Conservation (phyloP, 345 rosid genomes). For the Laguncularia racemosa region DNA sequence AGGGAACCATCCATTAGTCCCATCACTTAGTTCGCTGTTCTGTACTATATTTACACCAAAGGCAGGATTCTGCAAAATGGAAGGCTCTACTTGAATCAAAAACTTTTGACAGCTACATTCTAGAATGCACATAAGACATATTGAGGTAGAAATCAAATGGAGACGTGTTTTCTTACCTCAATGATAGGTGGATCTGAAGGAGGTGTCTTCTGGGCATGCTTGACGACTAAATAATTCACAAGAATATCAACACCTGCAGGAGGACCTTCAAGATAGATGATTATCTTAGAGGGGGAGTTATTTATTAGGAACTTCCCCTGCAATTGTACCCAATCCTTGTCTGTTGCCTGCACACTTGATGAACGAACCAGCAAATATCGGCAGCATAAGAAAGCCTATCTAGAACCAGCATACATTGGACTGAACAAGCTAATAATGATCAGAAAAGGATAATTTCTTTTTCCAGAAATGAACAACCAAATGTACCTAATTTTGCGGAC, state of each 20-base stretch:
- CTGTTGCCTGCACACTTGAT: constrained; percentile 65
- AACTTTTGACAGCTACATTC: neutral
- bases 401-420: neutral
- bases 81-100: neutral
- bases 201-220: constrained; percentile 62
- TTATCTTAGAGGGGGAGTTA: constrained; percentile 62
- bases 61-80: constrained; percentile 47
- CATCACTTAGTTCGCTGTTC: constrained; percentile 57
- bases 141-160: neutral
- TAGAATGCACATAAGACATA: neutral
- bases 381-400: neutral
- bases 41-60: constrained; percentile 65
- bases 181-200: constrained; percentile 58
- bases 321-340: constrained; percentile 67
- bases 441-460: neutral
- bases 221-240: constrained; percentile 54
- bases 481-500: neutral
- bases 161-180: constrained; percentile 36
- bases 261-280: constrained; percentile 89
- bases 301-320: constrained; percentile 86
- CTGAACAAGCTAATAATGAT: neutral
- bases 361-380: neutral
- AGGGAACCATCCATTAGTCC: constrained; percentile 81
- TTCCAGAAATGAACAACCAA: too few relatives aligned
- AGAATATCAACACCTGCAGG: constrained; percentile 85